A percentile compares a stretch with the other conserved stretches of the same genome.
These are phyloP conservation scores for Termitomyces sp. DNA, from an alignment of 768 basidiomycete species.

Conservation along the genomic window DNA sequence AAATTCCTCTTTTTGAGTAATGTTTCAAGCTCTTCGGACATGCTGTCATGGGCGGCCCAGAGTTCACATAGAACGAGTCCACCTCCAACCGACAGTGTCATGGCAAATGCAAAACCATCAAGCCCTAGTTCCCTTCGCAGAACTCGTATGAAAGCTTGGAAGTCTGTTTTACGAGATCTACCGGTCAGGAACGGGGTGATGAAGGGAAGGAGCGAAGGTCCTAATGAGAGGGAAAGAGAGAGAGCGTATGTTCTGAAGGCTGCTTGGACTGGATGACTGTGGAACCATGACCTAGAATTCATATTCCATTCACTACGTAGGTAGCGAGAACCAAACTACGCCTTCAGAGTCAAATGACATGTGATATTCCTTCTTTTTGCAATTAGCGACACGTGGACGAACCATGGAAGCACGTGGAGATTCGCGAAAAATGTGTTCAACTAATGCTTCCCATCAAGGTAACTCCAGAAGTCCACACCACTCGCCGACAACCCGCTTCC, in stretches of 20 bases:
- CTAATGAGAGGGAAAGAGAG: conserved; percentile 58
- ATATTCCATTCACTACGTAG: neutral
- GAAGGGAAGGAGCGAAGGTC: conserved; percentile 56
- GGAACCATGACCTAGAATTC: conserved; percentile 11
- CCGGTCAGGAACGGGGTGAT: conserved; percentile 26
- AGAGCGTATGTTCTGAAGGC: conserved; percentile 65
- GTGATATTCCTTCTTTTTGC: neutral
- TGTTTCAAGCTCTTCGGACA: neutral
- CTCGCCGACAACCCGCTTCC: conserved; percentile 24
- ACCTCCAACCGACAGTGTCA: conserved; percentile 60
- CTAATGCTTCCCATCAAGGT: conserved; percentile 21
- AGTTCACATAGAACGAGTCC: conserved; percentile 48
- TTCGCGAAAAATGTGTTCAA: neutral
- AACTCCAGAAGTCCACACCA: conserved; percentile 69
- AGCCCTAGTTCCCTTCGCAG: conserved; percentile 51
- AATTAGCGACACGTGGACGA: neutral
- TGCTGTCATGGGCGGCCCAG: conserved; percentile 24
- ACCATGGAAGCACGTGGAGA: neutral
- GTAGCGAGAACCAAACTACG: too few relatives aligned
- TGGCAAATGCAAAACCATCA: conserved; percentile 65
- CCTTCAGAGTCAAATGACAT: too few relatives aligned
- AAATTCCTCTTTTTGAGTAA: neutral
- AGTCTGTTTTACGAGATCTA: conserved; percentile 15
- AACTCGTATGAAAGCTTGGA: conserved; percentile 27
- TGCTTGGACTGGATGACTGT: conserved; percentile 30